Evolutionary conservation across 371 early-diverging fungal genomes (phyloP), one percentile per base, ranked within the genome.

Genomic region (Aphelidium insulamus): DNA sequence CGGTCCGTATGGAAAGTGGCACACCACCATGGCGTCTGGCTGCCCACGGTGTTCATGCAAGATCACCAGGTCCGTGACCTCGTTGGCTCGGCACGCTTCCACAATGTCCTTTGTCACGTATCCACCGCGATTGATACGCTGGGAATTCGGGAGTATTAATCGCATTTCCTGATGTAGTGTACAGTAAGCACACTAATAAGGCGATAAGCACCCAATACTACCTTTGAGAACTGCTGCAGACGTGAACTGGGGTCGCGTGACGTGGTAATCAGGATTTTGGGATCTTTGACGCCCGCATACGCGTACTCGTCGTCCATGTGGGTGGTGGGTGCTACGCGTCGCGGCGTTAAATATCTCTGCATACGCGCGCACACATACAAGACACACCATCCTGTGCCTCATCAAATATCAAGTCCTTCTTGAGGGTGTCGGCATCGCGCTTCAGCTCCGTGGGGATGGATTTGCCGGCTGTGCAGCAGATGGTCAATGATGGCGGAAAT

Each of bases 1-100:
- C 5, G 97, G 95, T 10, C 99, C 98, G 54, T 91, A 86, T 19
- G 99, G 99, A 44, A 94, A 84, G 50, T 97, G 97, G 43, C 73
- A 78, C 14, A 98, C 55, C 26, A 91, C 73, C 69, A 98, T 70
- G 37, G 92, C 84, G 55, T 92, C 90, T 64, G 97, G 98, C 55
- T 87, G 77, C 18, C 98, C 99, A 48, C 95, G 76, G 46, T 82
- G 83, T 54, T 98, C 98, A 50, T 94, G 90, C 21, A 97, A 44
- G 36, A 97, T 82, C 42, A 98, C 67, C 30, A 98, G 52, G 52
- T 97, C 95, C 8, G 97, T 87, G 24, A 92, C 88, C 33, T 86
- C 88, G 50, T 91, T 90, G 21, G 76, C 57, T 51, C 72, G 59
- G 53, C 97, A 95, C 1, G 90, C 85, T 33, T 87, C 86, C 9